Evolutionary conservation across 164 flowering plant species (phyloP).

Genomic region (Magnolia kwangsiensis): DNA sequence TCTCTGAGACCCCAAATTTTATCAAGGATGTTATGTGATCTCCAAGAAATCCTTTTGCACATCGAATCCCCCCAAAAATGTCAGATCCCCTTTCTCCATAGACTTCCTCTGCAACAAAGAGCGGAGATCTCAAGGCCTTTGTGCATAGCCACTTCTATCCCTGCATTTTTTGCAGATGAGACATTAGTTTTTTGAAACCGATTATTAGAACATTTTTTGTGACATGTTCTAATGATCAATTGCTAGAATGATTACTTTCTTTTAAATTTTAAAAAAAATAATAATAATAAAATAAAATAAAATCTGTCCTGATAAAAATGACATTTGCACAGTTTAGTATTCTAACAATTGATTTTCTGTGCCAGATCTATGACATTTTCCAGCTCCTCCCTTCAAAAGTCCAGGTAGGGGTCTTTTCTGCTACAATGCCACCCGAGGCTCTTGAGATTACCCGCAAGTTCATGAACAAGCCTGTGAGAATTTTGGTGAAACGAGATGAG

Average conservation of each 20-base stretch:
- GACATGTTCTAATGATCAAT: too few relatives aligned
- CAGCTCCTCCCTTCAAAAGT: constrained; percentile 75
- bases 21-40: too few relatives aligned
- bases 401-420: constrained; percentile 83
- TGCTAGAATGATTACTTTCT: too few relatives aligned
- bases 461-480: constrained; percentile 85
- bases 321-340: background rate
- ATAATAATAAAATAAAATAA: too few relatives aligned
- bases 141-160: too few relatives aligned
- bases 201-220: background rate
- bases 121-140: too few relatives aligned
- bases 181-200: background rate
- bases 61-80: too few relatives aligned
- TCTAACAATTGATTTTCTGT: background rate
- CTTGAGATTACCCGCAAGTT: constrained; percentile 82
- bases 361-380: constrained; percentile 80
- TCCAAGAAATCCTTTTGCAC: too few relatives aligned
- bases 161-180: background rate
- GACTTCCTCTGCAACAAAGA: too few relatives aligned
- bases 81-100: too few relatives aligned
- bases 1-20: too few relatives aligned
- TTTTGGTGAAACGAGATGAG: constrained; percentile 82
- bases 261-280: too few relatives aligned
- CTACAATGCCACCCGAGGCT: constrained; percentile 93
- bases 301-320: background rate